phyloP scores from a whole-genome alignment of 768 basidiomycete genomes.

The Macrolepiota dolichaula region DNA sequence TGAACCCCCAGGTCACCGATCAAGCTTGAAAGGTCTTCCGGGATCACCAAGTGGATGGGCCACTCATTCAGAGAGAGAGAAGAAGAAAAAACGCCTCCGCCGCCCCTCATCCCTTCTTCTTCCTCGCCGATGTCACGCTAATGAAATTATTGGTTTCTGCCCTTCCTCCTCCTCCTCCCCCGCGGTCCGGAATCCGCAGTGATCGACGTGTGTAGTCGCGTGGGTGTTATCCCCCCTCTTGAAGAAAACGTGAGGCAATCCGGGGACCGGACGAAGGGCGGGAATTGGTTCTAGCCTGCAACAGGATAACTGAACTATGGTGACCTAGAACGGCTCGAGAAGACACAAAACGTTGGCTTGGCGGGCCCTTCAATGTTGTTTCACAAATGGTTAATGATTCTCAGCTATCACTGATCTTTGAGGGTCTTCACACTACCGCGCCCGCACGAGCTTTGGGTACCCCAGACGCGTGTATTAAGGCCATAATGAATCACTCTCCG shows the following conservation, averaged over 20 bases:
- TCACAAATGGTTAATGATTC: not conserved
- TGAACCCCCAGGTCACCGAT: not conserved
- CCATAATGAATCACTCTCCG: not conserved
- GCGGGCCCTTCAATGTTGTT: not conserved
- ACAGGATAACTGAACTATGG: no score
- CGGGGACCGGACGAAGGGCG: no score
- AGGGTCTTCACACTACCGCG: not conserved
- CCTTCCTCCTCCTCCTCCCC: no score
- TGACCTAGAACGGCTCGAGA: no score
- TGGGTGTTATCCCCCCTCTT: no score
- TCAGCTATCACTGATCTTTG: not conserved
- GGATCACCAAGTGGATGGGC: not conserved
- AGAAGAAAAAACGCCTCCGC: no score
- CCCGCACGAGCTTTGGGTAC: not conserved
- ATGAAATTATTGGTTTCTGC: not conserved
- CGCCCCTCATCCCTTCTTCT: no score
- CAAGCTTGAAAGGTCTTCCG: not conserved
- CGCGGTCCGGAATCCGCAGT: not conserved
- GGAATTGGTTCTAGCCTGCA: no score
- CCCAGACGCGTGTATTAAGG: not conserved
- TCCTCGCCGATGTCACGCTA: no score
- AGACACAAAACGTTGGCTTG: no score
- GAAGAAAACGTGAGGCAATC: no score
- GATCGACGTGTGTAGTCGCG: not conserved
- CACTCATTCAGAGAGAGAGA: no score